Conservation (phyloP, 1,139 yeast genomes). For the Yamadazyma dushanensis region DNA sequence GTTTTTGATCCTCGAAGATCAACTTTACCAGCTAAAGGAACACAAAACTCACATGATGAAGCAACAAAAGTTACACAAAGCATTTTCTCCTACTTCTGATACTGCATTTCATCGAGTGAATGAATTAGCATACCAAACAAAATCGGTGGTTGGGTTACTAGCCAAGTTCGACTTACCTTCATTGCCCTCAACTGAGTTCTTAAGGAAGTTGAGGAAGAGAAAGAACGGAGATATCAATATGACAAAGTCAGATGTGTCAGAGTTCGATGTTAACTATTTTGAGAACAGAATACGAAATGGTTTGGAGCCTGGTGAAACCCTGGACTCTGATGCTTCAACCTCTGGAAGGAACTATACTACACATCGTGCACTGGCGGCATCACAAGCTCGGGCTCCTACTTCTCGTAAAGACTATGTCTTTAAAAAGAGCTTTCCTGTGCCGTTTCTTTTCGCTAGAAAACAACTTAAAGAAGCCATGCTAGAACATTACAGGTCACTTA, state of each 20-base stretch:
- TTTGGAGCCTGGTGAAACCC: constrained; percentile 9
- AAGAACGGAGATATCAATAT: constrained; percentile 18
- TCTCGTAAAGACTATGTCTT: constrained; percentile 21
- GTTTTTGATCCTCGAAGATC: constrained; percentile 64
- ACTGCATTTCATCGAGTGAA: constrained; percentile 22
- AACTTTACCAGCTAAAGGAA: constrained; percentile 59
- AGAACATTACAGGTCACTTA: constrained; percentile 79
- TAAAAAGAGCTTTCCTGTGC: constrained; percentile 43
- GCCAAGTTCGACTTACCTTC: constrained; percentile 57
- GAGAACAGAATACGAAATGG: constrained; percentile 48
- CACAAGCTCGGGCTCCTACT: background rate
- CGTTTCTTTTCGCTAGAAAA: constrained; percentile 70
- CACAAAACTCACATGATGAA: constrained; percentile 33
- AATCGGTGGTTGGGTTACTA: constrained; percentile 31
- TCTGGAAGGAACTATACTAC: background rate
- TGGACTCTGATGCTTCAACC: background rate
- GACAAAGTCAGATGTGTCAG: constrained; percentile 9
- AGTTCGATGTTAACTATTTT: constrained; percentile 32
- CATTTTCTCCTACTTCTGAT: constrained; percentile 11
- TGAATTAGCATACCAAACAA: constrained; percentile 35
- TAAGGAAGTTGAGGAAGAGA: constrained; percentile 22
- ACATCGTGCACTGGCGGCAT: background rate
- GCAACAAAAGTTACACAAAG: background rate
- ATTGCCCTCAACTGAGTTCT: constrained; percentile 51
- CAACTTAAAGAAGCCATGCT: constrained; percentile 75